Percentiles rank a stretch among this genome's conserved stretches.
phyloP scores from a whole-genome alignment of 495 filamentous ascomycete species.

The Amphirosellinia nigrospora region DNA sequence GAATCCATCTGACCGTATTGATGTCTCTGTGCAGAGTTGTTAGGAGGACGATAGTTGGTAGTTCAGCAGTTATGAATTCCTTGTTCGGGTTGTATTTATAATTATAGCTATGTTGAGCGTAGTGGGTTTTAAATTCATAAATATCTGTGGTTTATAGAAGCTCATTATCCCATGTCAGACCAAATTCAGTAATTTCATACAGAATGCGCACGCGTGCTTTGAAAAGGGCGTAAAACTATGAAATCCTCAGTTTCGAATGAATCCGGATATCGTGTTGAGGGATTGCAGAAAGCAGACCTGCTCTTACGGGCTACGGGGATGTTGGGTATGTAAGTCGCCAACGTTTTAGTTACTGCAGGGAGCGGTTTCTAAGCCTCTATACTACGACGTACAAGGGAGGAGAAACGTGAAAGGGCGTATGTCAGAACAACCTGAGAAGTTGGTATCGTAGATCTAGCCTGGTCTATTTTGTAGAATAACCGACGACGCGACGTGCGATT shows the following conservation, averaged over 20 bases:
- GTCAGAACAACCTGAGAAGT: not conserved
- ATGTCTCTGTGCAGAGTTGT: not conserved
- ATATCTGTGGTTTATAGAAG: not conserved
- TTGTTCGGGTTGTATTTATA: not conserved
- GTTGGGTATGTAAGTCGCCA: not conserved
- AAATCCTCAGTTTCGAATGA: slow-evolving; percentile 12
- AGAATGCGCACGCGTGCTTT: slow-evolving; percentile 6
- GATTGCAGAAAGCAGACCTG: not conserved
- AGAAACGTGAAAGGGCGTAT: not conserved
- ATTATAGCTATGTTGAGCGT: not conserved
- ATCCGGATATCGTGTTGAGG: not conserved
- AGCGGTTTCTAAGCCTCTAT: not conserved
- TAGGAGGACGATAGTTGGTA: not conserved
- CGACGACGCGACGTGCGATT: not conserved
- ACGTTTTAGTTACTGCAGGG: not conserved
- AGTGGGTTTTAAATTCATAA: not conserved
- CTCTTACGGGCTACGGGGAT: not conserved
- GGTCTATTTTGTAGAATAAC: not conserved
- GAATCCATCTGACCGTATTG: not conserved
- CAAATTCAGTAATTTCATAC: not conserved
- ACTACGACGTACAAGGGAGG: not conserved
- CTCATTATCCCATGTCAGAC: not conserved
- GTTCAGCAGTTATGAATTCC: not conserved
- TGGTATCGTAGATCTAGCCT: not conserved
- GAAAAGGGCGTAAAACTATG: slow-evolving; percentile 7